Conservation (phyloP, 495 filamentous ascomycete genomes). For the Neurospora cerealis region DNA sequence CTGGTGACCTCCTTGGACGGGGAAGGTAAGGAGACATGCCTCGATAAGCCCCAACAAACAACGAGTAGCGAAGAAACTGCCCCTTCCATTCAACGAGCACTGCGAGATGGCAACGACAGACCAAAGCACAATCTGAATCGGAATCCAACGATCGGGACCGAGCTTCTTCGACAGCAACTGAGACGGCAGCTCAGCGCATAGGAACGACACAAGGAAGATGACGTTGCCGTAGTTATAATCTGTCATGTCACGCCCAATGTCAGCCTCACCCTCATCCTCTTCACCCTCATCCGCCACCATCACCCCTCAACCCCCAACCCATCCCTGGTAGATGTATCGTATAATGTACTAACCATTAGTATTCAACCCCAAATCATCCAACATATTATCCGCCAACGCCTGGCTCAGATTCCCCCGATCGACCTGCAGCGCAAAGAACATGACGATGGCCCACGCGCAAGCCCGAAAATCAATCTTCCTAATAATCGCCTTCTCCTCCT, state of each 20-base stretch:
- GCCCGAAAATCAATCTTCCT: slow-evolving; percentile 43
- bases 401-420: slow-evolving; percentile 48
- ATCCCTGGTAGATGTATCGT: not conserved
- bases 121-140: slow-evolving; percentile 70
- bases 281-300: not conserved
- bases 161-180: slow-evolving; percentile 64
- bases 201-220: slow-evolving; percentile 58
- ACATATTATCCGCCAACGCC: slow-evolving; percentile 45
- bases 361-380: slow-evolving; percentile 42
- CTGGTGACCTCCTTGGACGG: not conserved
- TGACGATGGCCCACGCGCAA: slow-evolving; percentile 39
- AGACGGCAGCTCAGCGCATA: slow-evolving; percentile 63
- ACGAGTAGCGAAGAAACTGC: slow-evolving; percentile 49
- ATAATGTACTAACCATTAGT: slow-evolving; percentile 43
- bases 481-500: slow-evolving; percentile 43
- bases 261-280: slow-evolving; percentile 8
- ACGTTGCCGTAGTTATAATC: slow-evolving; percentile 68
- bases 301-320: not conserved
- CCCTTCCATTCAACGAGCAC: slow-evolving; percentile 46
- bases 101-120: slow-evolving; percentile 60
- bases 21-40: not conserved
- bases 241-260: slow-evolving; percentile 5
- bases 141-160: slow-evolving; percentile 75
- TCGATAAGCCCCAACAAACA: slow-evolving; percentile 60
- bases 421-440: slow-evolving; percentile 50